Conservation (phyloP, 2,329 filamentous ascomycete genomes). For the Colletotrichum sp. region DNA sequence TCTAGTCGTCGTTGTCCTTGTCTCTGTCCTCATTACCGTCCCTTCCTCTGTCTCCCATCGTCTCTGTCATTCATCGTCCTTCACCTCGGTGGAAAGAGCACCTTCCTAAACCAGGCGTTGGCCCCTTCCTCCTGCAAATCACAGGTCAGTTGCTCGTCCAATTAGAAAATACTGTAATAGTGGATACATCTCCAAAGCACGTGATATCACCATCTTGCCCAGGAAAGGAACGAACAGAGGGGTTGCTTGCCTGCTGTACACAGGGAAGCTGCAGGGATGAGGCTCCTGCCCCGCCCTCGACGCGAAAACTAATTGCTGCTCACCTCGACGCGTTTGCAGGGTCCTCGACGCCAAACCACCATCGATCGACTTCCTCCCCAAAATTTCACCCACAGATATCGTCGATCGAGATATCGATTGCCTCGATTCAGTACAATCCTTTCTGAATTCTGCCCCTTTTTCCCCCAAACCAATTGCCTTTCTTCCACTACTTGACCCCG, state of each 20-base stretch:
- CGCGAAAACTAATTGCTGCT: slow-evolving; percentile 12
- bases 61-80: background rate
- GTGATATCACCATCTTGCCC: background rate
- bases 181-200: background rate
- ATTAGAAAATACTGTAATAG: background rate
- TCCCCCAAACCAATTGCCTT: too few relatives aligned
- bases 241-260: background rate
- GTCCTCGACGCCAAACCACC: background rate
- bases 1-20: background rate
- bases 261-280: background rate
- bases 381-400: background rate
- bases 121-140: background rate
- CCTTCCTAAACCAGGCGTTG: background rate
- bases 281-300: background rate
- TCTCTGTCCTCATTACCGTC: background rate
- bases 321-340: background rate
- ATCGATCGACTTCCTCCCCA: background rate
- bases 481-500: background rate
- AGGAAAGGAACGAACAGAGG: background rate
- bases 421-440: background rate
- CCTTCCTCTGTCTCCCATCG: background rate
- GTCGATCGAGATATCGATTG: background rate
- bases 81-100: background rate
- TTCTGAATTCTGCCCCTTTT: background rate
- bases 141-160: background rate